Evolutionary conservation across 345 rosid species (phyloP).

Genomic region (Raphanus raphanistrum): DNA sequence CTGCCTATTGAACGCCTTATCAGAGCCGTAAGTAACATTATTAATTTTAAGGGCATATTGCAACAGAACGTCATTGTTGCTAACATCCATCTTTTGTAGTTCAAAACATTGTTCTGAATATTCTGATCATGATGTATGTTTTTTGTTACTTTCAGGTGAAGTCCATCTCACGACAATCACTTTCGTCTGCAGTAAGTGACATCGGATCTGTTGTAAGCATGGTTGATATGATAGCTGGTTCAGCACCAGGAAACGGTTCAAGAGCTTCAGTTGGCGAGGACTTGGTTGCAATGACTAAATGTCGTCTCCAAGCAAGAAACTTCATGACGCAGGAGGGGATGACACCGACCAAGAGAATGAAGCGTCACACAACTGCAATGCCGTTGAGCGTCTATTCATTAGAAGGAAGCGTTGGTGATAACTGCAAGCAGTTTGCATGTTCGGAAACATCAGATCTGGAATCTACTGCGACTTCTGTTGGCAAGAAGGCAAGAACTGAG

Average conservation of each 20-base stretch:
- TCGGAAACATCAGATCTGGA: conserved; percentile 78
- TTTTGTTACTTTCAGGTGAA: conserved; percentile 61
- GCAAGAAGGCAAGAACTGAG: conserved; percentile 75
- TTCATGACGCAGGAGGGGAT: conserved; percentile 77
- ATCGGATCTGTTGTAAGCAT: conserved; percentile 88
- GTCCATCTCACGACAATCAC: conserved; percentile 62
- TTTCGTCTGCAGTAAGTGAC: conserved; percentile 77
- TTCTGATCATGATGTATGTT: conserved; percentile 11
- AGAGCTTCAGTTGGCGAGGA: conserved; percentile 98
- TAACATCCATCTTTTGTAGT: conserved; percentile 16
- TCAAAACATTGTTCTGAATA: background rate
- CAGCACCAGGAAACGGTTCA: conserved; percentile 93
- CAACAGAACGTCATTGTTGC: background rate
- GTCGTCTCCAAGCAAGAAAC: conserved; percentile 82
- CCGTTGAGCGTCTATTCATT: conserved; percentile 75
- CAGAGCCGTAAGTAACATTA: conserved; percentile 61
- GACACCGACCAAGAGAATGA: conserved; percentile 70
- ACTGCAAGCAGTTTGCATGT: conserved; percentile 65
- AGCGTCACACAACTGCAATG: conserved; percentile 77
- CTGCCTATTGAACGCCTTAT: conserved; percentile 86
- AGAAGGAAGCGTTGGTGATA: conserved; percentile 73
- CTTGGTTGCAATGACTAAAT: conserved; percentile 90
- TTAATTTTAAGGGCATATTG: background rate
- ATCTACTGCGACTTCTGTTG: conserved; percentile 80
- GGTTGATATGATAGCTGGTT: conserved; percentile 93